A percentile compares a stretch with the other conserved stretches of the same genome.
Conservation (phyloP, 768 basidiomycete genomes). For the Tulasnella sp. region DNA sequence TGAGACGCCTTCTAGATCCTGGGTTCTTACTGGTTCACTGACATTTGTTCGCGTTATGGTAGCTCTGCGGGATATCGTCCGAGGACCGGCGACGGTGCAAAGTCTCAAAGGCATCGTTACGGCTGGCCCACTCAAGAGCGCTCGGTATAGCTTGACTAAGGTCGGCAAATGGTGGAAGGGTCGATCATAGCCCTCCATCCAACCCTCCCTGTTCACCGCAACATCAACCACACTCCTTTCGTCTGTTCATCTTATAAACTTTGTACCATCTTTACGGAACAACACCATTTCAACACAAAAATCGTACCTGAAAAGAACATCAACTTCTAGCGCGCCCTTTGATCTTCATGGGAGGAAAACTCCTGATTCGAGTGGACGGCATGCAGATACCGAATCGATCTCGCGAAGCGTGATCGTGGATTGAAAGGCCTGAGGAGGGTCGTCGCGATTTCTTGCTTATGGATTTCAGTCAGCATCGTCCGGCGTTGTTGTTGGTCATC, state of each 20-base stretch:
- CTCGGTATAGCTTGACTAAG: conserved; percentile 65
- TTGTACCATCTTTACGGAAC: background rate
- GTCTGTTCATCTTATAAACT: background rate
- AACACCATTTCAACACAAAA: too few relatives aligned
- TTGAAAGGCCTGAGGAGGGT: background rate
- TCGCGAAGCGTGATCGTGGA: background rate
- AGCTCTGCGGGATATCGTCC: conserved; percentile 62
- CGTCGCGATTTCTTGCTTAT: background rate
- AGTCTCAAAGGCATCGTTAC: conserved; percentile 76
- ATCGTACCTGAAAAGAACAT: too few relatives aligned
- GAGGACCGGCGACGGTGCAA: conserved; percentile 75
- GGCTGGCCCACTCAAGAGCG: conserved; percentile 68
- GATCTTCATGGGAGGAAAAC: too few relatives aligned
- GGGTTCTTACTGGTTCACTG: background rate
- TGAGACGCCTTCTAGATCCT: conserved; percentile 24
- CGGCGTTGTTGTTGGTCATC: background rate
- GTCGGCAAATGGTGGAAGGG: conserved; percentile 68
- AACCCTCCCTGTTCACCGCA: background rate
- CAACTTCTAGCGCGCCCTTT: too few relatives aligned
- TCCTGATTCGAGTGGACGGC: too few relatives aligned
- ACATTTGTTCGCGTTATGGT: conserved; percentile 28
- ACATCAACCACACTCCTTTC: background rate
- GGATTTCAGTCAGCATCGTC: background rate
- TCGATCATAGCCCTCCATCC: background rate
- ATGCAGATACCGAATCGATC: background rate